These are phyloP conservation scores for Collariella sp. DNA, from an alignment of 495 filamentous ascomycete species.

Conservation along the genomic window DNA sequence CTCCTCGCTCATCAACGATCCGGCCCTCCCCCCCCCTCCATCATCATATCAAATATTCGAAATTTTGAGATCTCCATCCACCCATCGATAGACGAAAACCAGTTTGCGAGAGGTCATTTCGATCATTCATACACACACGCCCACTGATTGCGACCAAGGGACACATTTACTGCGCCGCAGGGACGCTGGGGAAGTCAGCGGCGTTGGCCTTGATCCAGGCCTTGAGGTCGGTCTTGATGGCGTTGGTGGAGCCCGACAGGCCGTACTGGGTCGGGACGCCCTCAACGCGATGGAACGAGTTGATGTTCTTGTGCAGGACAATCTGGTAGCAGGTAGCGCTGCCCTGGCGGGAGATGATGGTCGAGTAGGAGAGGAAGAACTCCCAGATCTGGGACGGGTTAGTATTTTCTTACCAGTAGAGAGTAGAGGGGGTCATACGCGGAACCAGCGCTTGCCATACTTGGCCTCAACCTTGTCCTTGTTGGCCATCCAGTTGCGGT, in stretches of 20 bases:
- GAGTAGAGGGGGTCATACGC: constrained; percentile 51
- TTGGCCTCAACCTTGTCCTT: constrained; percentile 89
- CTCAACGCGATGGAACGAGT: constrained; percentile 88
- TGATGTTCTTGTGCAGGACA: constrained; percentile 93
- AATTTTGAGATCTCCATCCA: background rate
- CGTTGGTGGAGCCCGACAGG: constrained; percentile 59
- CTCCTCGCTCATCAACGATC: background rate
- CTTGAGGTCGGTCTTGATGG: constrained; percentile 33
- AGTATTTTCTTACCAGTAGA: background rate
- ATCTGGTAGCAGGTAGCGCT: constrained; percentile 95
- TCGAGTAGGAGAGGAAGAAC: constrained; percentile 90
- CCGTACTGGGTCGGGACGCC: constrained; percentile 69
- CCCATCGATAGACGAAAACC: background rate
- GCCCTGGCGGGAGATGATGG: constrained; percentile 89
- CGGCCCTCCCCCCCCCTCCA: background rate
- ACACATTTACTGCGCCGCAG: constrained; percentile 26
- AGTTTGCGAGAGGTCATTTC: background rate
- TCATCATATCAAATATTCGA: background rate
- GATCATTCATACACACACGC: too few species aligned
- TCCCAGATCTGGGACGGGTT: constrained; percentile 76
- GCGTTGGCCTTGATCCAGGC: constrained; percentile 40
- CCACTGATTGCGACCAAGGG: too few species aligned
- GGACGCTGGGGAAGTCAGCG: constrained; percentile 33
- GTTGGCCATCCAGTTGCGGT: constrained; percentile 97
- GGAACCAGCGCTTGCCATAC: constrained; percentile 93